Base-by-base conservation (phyloP, 306 rosid species). In the Astragalus glycyphyllos region DNA sequence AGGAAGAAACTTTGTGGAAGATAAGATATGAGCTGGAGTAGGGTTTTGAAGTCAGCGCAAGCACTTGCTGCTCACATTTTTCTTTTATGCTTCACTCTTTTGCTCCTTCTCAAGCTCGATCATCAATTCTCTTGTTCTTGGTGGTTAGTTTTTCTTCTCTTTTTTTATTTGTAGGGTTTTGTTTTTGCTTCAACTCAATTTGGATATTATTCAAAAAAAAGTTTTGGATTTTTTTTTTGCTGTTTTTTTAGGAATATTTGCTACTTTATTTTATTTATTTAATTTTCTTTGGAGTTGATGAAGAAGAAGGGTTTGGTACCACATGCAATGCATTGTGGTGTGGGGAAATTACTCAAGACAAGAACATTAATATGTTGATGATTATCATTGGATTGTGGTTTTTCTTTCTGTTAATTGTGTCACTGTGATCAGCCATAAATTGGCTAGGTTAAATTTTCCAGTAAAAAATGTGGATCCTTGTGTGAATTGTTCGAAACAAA, bases 51-150 rank as follows among this genome's bases (percentile, higher is more conserved):
- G 76, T 89, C 99, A 41, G 89, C 86, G 5, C 97, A 91, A 74
- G 90, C 96, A 44, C 71, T 91, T 11, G 82, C 85, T 34, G 97
- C 97, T n/a, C 99, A 95, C 76, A 75, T 74, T 71, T 80, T 87
- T 54, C 96, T 89, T 32, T 64, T 91, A n/a, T 85, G 76, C 78
- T 95, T 91, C 80, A 95, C 97, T 59, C 89, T 86, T 5, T 69
- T 95, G 67, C 96, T 95, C 55, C 88, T 95, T 74, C 82, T 95
- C 83, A 95, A 89, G 93, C 97, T 95, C 76, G 97, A 95, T 77
- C 93, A 80, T 29, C 73, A 34, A 60, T 64, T 89, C 80, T 82
- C 76, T 58, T 79, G 54, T 79, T 89, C 96, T 75, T 95, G 99
- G 99, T 95, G 99, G 99, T 95, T 79, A 73, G 92, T 77, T 64